A percentile compares a stretch with the other conserved stretches of the same genome.
These are phyloP conservation scores for Carpinus fangiana DNA, from an alignment of 306 rosid species.

Conservation along the genomic window DNA sequence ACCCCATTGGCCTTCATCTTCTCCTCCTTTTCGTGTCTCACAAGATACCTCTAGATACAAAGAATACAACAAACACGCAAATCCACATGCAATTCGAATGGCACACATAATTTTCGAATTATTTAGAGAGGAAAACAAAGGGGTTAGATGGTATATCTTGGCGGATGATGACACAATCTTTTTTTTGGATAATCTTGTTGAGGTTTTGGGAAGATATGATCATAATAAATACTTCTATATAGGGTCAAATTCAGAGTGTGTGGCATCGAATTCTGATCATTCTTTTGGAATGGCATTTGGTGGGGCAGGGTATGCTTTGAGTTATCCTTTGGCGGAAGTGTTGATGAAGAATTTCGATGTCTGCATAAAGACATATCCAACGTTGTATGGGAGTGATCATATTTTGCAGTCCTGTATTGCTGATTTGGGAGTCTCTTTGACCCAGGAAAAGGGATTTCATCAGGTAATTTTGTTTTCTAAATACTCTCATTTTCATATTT, in stretches of 20 bases:
- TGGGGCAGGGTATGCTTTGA: constrained; percentile 2
- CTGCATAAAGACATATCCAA: background rate
- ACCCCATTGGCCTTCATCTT: background rate
- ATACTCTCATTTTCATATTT: background rate
- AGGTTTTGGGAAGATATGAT: background rate
- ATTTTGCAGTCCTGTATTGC: constrained; percentile 1
- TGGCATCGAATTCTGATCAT: constrained; percentile 4
- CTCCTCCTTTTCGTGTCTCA: constrained; percentile 2
- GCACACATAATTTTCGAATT: background rate
- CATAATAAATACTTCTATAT: constrained; percentile 4
- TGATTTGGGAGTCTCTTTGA: constrained; percentile 6
- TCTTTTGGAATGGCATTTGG: constrained; percentile 6
- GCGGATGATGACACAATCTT: constrained; percentile 10
- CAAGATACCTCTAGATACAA: constrained; percentile 3
- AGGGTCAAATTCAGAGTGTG: background rate
- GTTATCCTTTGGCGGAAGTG: background rate
- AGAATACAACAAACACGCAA: background rate
- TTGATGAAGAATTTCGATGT: background rate
- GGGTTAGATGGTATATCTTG: constrained; percentile 7
- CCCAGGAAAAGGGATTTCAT: constrained; percentile 4
- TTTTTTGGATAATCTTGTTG: constrained; percentile 1
- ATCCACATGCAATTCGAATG: background rate
- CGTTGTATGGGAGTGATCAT: background rate
- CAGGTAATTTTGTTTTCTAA: background rate
- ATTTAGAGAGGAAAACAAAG: background rate